Percentiles rank a stretch among this genome's conserved stretches.
These are phyloP conservation scores for Basipetospora sp. DNA, from an alignment of 2,329 filamentous ascomycete species.

Conservation along the genomic window DNA sequence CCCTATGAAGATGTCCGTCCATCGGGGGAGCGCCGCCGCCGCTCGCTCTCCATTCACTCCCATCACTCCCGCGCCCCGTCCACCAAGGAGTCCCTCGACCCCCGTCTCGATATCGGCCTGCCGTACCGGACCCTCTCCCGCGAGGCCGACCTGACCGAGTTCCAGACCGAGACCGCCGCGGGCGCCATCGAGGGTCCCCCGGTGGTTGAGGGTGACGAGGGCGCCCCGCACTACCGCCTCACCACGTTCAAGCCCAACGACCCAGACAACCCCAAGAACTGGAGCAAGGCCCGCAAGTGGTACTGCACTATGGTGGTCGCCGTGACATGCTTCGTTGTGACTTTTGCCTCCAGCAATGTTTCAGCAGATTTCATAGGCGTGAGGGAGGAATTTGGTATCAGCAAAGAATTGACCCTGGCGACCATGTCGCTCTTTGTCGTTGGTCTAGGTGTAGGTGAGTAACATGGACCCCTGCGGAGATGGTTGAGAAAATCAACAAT, in stretches of 20 bases:
- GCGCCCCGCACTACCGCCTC: conserved; percentile 43
- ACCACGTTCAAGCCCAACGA: conserved; percentile 58
- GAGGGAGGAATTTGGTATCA: conserved; percentile 48
- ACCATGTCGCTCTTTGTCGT: conserved; percentile 51
- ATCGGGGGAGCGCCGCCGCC: background rate
- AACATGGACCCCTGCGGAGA: background rate
- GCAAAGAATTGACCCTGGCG: conserved; percentile 16
- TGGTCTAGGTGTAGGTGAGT: conserved; percentile 51
- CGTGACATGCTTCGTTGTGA: conserved; percentile 52
- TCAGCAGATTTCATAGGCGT: conserved; percentile 61
- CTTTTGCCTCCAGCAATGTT: conserved; percentile 64
- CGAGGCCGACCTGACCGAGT: conserved; percentile 50
- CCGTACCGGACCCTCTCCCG: conserved; percentile 50
- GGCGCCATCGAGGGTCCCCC: conserved; percentile 42
- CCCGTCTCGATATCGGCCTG: conserved; percentile 37
- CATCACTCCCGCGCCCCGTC: background rate
- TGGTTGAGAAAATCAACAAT: too few relatives aligned
- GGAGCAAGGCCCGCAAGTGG: conserved; percentile 66
- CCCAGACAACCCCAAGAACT: conserved; percentile 72
- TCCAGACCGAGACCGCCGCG: conserved; percentile 42
- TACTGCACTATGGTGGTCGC: conserved; percentile 76
- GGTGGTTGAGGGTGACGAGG: conserved; percentile 11
- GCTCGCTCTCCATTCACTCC: conserved; percentile 12
- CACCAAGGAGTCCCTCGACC: conserved; percentile 23
- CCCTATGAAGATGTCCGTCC: too few relatives aligned